Conservation (phyloP, 352 stramenopile species). For the Globisporangium viniferum region DNA sequence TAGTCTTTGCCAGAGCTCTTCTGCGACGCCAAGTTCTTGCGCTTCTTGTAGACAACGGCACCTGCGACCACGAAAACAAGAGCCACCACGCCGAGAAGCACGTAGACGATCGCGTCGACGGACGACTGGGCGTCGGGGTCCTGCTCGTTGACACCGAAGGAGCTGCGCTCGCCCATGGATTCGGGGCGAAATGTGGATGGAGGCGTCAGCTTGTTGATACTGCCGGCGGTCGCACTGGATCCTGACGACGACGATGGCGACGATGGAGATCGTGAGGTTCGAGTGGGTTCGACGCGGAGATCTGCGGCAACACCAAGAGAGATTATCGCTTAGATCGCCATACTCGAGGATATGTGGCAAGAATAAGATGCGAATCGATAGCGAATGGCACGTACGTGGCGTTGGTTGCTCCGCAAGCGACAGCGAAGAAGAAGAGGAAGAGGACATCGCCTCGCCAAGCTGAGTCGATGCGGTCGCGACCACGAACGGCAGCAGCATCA, state of each 20-base stretch:
- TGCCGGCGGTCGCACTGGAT: neutral
- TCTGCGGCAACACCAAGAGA: neutral
- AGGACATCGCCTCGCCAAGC: neutral
- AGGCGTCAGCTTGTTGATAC: neutral
- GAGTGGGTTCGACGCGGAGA: neutral
- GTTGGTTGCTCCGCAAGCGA: neutral
- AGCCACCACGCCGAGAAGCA: neutral
- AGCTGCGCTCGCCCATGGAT: neutral
- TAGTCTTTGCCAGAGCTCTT: neutral
- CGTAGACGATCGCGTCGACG: neutral
- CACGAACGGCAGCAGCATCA: neutral
- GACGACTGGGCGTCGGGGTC: neutral
- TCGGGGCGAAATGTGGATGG: neutral
- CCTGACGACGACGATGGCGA: neutral
- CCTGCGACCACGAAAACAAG: neutral
- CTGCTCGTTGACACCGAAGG: neutral
- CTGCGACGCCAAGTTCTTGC: neutral
- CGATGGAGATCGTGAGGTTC: neutral
- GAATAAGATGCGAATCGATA: neutral
- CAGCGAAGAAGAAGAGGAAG: neutral
- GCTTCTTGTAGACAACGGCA: conserved; percentile 1
- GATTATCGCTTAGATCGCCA: neutral
- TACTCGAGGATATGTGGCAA: neutral
- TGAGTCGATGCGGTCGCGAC: neutral
- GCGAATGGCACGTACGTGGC: neutral